Evolutionary conservation across 371 early-diverging fungal species (phyloP).

Genomic region (Rhizomucor miehei): DNA sequence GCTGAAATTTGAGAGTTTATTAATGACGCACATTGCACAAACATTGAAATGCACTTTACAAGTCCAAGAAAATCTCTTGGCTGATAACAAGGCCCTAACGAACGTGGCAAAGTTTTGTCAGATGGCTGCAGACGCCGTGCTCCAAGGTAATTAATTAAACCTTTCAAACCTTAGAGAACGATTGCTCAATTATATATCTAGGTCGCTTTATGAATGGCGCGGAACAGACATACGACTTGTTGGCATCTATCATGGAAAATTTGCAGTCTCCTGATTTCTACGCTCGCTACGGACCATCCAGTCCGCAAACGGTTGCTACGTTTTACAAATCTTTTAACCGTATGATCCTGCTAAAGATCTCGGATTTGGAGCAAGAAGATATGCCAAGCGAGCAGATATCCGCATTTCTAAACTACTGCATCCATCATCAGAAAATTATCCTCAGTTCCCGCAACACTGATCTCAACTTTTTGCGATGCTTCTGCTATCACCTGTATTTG

Average conservation of each 20-base stretch:
- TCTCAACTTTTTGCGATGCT: constrained; percentile 59
- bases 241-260: constrained; percentile 55
- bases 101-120: constrained; percentile 60
- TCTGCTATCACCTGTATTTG: constrained; percentile 64
- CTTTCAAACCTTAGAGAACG: not conserved
- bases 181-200: constrained; percentile 10
- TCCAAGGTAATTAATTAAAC: constrained; percentile 46
- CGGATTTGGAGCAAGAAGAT: constrained; percentile 38
- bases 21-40: constrained; percentile 56
- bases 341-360: constrained; percentile 54
- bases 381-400: constrained; percentile 25
- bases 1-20: constrained; percentile 51
- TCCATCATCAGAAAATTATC: constrained; percentile 69
- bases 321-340: constrained; percentile 57
- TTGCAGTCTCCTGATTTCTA: constrained; percentile 33
- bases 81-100: constrained; percentile 40
- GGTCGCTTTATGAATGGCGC: constrained; percentile 52
- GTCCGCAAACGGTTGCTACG: constrained; percentile 17
- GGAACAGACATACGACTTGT: constrained; percentile 58
- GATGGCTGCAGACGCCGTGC: constrained; percentile 64
- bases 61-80: constrained; percentile 36
- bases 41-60: constrained; percentile 54
- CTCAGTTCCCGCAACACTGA: constrained; percentile 58
- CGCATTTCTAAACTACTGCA: constrained; percentile 61
- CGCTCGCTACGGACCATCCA: constrained; percentile 10